Evolutionary conservation across 108 stramenopile genomes (phyloP), one percentile per base, ranked within the genome.

Genomic region (Cyclotella kingstonii): DNA sequence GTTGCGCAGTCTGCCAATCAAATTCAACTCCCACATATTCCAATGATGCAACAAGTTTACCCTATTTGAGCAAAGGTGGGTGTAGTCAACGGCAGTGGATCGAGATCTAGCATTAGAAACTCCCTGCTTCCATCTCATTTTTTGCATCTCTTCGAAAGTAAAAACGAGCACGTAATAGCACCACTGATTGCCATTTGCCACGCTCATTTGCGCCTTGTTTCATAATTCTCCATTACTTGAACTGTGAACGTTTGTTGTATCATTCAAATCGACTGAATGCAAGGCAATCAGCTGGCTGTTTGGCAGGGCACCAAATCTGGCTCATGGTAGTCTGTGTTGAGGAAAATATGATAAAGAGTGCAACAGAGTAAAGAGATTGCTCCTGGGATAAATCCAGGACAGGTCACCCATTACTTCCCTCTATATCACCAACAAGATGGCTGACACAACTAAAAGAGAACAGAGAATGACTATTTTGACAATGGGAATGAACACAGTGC

Each of bases 161-260:
- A 93, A 93, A 38, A 90, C 81, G 50, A 68, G 70, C 43, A 73
- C 77, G 58, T 79, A 87, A 54, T 83, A 91, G 0, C 82, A 78
- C 41, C 55, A 55, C 14, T 29, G 45, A 26, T 78, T 39, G 29
- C 30, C 48, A 29, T 65, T 66, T 7, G 38, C 63, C 1, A 23
- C 43, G 15, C 31, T 58, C 12, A 49, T 36, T 59, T 30, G 21
- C 9, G 35, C 70, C 10, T 36, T 54, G 48, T 11, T 15, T 23
- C 8, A 34, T 63, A 47, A 77, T 55, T 38, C 29, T 27, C 51
- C 65, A 40, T 30, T 67, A 49, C 54, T 69, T 25, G 51, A 77
- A 21, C 6, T 49, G 35, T 70, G 44, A 49, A 93, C 84, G 68
- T 93, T 76, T 3, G 92, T 86, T 7, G 92, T 90, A 6, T 79